Conservation (phyloP, 1,284 basidiomycete species). For the Porphyrellus sp. region DNA sequence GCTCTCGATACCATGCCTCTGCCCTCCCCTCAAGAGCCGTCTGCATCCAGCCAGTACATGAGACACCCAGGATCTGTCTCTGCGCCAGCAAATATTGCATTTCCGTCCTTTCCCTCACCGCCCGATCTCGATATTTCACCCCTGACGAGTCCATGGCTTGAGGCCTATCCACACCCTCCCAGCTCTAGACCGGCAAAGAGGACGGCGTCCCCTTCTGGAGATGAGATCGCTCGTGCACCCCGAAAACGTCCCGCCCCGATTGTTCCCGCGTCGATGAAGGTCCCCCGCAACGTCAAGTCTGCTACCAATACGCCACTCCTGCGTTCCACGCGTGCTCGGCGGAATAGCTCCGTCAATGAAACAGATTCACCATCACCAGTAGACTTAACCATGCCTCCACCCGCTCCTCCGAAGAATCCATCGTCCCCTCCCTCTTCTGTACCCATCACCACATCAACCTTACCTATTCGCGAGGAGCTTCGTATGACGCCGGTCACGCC, state of each 20-base stretch:
- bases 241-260: constrained; percentile 51
- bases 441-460: background rate
- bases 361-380: constrained; percentile 74
- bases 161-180: constrained; percentile 43
- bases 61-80: constrained; percentile 48
- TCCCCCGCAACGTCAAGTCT: constrained; percentile 50
- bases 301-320: constrained; percentile 63
- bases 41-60: constrained; percentile 29
- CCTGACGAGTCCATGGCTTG: constrained; percentile 73
- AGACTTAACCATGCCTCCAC: constrained; percentile 81
- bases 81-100: constrained; percentile 63
- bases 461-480: constrained; percentile 17
- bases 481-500: constrained; percentile 78
- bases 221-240: constrained; percentile 41
- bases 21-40: constrained; percentile 30
- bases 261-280: constrained; percentile 30
- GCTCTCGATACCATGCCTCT: constrained; percentile 20
- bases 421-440: constrained; percentile 17
- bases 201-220: constrained; percentile 39
- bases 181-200: constrained; percentile 39
- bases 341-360: constrained; percentile 43
- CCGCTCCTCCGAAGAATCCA: constrained; percentile 40
- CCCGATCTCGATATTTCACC: constrained; percentile 68
- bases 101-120: constrained; percentile 44
- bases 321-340: constrained; percentile 39